Conservation (phyloP, 352 stramenopile species). For the Phytophthora fragariaefolia region DNA sequence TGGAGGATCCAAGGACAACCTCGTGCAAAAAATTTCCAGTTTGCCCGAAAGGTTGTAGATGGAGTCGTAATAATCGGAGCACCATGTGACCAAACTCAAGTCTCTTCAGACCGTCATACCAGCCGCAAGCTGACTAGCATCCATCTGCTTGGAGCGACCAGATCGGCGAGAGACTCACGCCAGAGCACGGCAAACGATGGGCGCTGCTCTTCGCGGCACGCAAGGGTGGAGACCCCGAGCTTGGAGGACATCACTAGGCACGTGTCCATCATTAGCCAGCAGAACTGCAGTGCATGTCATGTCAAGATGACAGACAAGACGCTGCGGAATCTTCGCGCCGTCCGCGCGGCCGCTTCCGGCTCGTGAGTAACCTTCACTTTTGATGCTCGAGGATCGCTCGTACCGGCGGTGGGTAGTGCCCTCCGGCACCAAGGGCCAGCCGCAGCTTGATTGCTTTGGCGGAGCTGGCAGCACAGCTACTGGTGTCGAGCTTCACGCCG, state of each 20-base stretch:
- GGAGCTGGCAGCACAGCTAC: too few relatives aligned
- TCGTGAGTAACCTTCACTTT: slow-evolving; percentile 19
- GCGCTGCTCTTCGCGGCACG: not conserved
- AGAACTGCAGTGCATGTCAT: not conserved
- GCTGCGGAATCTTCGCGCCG: slow-evolving; percentile 16
- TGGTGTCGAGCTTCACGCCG: too few relatives aligned
- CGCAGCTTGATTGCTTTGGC: not conserved
- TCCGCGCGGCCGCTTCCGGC: not conserved
- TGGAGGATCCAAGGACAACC: too few relatives aligned
- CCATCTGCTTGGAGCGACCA: slow-evolving; percentile 15
- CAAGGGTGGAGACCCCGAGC: not conserved
- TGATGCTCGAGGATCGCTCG: slow-evolving; percentile 7
- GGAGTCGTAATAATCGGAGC: not conserved
- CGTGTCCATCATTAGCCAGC: not conserved
- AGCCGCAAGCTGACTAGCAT: slow-evolving; percentile 12
- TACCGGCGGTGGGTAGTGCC: not conserved
- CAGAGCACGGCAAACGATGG: not conserved
- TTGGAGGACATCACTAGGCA: not conserved
- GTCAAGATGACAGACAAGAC: slow-evolving; percentile 22
- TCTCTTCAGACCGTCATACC: not conserved
- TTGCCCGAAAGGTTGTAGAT: too few relatives aligned
- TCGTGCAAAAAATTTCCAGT: too few relatives aligned
- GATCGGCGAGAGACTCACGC: too few relatives aligned
- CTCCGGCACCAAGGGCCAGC: not conserved
- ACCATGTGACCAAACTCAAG: not conserved